Evolutionary conservation across 192 early-diverging fungal species (phyloP).

Genomic region (Linnemannia exigua): DNA sequence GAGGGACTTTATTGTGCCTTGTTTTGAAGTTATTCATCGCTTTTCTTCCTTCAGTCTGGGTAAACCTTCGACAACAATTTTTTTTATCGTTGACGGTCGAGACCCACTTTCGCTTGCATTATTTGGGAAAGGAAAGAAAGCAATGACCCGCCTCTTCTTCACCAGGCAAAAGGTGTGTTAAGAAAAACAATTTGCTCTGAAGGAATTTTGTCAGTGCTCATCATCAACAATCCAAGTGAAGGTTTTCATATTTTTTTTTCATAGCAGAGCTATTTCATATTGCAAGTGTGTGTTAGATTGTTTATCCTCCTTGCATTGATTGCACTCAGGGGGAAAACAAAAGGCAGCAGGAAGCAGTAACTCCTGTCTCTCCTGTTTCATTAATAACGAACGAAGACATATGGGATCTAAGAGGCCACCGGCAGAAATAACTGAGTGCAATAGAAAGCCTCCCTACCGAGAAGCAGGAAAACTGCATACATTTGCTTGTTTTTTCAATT

Average conservation of each 20-base stretch:
- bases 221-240: not conserved
- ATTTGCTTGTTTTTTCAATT: no score
- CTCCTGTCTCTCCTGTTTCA: not conserved
- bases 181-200: not conserved
- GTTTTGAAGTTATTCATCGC: not conserved
- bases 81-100: not conserved
- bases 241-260: not conserved
- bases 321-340: not conserved
- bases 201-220: slow-evolving; percentile 1
- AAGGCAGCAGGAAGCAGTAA: not conserved
- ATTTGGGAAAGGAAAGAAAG: not conserved
- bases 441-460: not conserved
- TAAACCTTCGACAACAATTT: not conserved
- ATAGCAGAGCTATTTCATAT: not conserved
- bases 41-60: not conserved
- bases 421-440: no score
- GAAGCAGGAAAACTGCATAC: not conserved
- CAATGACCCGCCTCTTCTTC: not conserved
- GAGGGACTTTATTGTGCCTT: not conserved
- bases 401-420: not conserved
- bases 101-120: not conserved
- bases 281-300: not conserved
- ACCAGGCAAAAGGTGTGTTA: not conserved
- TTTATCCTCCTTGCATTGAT: not conserved
- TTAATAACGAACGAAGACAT: not conserved